phyloP scores from a whole-genome alignment of 768 basidiomycete species.

The Boletellus emodensis region DNA sequence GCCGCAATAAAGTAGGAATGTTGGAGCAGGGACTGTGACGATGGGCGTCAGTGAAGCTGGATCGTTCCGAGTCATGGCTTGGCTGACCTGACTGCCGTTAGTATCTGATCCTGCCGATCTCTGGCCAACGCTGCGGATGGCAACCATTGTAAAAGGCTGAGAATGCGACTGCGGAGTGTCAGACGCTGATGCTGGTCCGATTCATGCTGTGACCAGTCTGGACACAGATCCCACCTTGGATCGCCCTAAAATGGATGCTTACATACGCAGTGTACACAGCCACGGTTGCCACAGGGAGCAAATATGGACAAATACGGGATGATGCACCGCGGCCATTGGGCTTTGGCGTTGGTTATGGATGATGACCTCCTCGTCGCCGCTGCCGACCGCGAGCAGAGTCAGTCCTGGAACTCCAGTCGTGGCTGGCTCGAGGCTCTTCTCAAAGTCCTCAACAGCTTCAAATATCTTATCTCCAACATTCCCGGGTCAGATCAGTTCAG shows the following conservation, averaged over 20 bases:
- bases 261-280: conserved; percentile 2
- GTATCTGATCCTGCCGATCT: not conserved
- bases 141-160: conserved; percentile 4
- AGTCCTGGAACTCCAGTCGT: conserved; percentile 17
- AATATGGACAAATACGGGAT: conserved; percentile 18
- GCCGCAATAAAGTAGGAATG: conserved; percentile 25
- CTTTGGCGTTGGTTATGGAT: conserved; percentile 22
- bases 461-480: conserved; percentile 34
- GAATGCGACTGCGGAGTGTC: not conserved
- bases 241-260: not conserved
- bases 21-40: conserved; percentile 17
- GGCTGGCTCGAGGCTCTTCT: conserved; percentile 33
- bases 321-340: not conserved
- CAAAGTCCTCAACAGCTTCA: conserved; percentile 31
- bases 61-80: not conserved
- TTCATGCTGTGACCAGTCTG: too few species aligned
- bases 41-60: not conserved
- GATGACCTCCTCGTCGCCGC: conserved; percentile 33
- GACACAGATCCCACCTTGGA: too few species aligned
- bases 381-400: conserved; percentile 31
- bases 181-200: not conserved
- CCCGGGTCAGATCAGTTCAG: conserved; percentile 31
- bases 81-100: conserved; percentile 15
- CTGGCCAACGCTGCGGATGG: not conserved
- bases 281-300: conserved; percentile 20